Percentiles rank a stretch among this genome's conserved stretches.
These are phyloP conservation scores for Pseudozyma sp. DNA, from an alignment of 1,284 basidiomycete genomes.

Conservation along the genomic window DNA sequence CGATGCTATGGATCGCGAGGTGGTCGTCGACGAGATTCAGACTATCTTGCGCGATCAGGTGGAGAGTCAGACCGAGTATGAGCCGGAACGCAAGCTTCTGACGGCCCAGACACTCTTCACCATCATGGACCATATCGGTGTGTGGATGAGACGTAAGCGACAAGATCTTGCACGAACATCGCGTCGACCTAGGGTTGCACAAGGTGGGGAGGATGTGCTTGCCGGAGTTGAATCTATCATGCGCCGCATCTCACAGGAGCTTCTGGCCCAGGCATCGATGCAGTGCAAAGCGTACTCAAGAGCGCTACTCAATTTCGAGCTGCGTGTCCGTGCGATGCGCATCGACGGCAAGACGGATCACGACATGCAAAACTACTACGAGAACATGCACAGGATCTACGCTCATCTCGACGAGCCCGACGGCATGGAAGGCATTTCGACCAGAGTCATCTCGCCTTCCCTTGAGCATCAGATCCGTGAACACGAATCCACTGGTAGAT, in stretches of 20 bases:
- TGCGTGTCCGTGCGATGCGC: constrained; percentile 69
- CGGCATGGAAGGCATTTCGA: constrained; percentile 98
- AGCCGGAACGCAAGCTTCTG: constrained; percentile 58
- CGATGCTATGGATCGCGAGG: constrained; percentile 72
- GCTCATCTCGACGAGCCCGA: constrained; percentile 96
- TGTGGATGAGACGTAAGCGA: constrained; percentile 78
- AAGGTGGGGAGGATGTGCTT: constrained; percentile 55
- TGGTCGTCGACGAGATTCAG: constrained; percentile 82
- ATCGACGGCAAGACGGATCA: constrained; percentile 51
- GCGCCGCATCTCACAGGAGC: constrained; percentile 83
- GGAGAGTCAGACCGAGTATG: constrained; percentile 45
- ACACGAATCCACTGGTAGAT: constrained; percentile 95
- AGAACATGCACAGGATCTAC: constrained; percentile 94
- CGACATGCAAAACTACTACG: constrained; percentile 79
- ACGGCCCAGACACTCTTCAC: constrained; percentile 87
- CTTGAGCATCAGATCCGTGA: constrained; percentile 97
- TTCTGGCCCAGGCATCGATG: constrained; percentile 93
- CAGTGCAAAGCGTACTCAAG: constrained; percentile 94
- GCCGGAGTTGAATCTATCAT: constrained; percentile 79
- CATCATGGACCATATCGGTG: constrained; percentile 92
- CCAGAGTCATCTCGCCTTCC: constrained; percentile 86
- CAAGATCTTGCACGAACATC: constrained; percentile 59
- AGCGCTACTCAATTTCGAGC: constrained; percentile 93
- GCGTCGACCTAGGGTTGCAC: constrained; percentile 30
- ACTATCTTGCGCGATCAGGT: constrained; percentile 90